phyloP scores from a whole-genome alignment of 108 stramenopile genomes.

The Bacterosira constricta region DNA sequence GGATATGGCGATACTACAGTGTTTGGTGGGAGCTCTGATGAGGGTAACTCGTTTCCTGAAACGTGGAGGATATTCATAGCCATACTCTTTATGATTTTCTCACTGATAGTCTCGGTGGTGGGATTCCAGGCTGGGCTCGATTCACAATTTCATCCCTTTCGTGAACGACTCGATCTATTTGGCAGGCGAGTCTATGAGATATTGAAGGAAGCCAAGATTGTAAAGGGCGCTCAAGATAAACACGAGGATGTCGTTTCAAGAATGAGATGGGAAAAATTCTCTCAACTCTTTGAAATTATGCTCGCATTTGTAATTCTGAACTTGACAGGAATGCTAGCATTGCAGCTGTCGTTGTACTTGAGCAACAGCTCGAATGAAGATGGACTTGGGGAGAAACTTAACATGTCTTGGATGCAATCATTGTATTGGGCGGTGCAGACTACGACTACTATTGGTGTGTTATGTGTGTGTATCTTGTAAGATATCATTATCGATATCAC shows the following conservation, averaged over 20 bases:
- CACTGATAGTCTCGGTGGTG: conserved; percentile 41
- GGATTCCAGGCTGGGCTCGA: conserved; percentile 43
- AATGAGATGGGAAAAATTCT: conserved; percentile 27
- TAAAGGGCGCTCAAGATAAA: conserved; percentile 6
- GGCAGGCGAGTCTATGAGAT: conserved; percentile 3
- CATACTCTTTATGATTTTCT: conserved; percentile 53
- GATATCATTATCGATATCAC: conserved; percentile 15
- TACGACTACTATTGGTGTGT: conserved; percentile 14
- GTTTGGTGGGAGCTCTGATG: conserved; percentile 10
- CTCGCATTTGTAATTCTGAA: conserved; percentile 46
- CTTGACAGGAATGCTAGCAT: conserved; percentile 42
- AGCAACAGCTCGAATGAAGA: too few species aligned
- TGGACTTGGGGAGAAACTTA: conserved; percentile 20
- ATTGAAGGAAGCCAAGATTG: conserved; percentile 5
- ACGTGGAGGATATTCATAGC: conserved; percentile 51
- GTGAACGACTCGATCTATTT: background rate
- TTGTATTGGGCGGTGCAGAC: conserved; percentile 67
- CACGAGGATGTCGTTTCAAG: conserved; percentile 37
- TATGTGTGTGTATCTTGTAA: background rate
- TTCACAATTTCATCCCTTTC: conserved; percentile 22
- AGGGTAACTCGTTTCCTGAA: conserved; percentile 12
- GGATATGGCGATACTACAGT: conserved; percentile 57
- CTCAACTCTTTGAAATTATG: conserved; percentile 32
- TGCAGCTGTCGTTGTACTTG: conserved; percentile 19
- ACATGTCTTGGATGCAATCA: conserved; percentile 58